Evolutionary conservation across 2,329 filamentous ascomycete genomes (phyloP), one percentile per base, ranked within the genome.

Genomic region (Colletotrichum agaves): DNA sequence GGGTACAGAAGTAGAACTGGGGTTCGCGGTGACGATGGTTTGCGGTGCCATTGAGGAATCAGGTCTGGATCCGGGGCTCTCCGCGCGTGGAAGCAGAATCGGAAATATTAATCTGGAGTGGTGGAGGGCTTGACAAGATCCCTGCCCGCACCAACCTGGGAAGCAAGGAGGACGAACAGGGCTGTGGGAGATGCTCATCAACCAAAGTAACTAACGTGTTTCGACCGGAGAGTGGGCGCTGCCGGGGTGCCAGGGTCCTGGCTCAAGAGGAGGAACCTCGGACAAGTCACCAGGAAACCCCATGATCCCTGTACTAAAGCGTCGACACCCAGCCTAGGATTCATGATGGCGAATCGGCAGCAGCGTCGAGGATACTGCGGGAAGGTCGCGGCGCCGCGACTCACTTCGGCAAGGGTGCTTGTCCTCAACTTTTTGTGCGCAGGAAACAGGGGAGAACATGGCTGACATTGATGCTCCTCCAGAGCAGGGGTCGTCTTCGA

Each of bases 81-180:
- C 79, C 77, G 78, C 78, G 76, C 78, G 77, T 79, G 62, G 17
- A 80, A 81, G 75, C 80, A 80, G 76, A 80, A 79, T 82, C 80
- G 81, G 81, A 80, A 82, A 81, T 83, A 83, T 82, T 79, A 80
- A 80, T 81, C 76, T 82, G 75, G 79, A 79, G 67, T 63, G 58
- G 63, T 60, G 69, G 69, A 69, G 66, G 66, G 52, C 58, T 49
- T 76, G 76, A 75, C 76, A 75, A 73, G 75, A 74, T 72, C 75
- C 72, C 61, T 70, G 68, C 72, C 69, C 71, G 64, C 70, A 63
- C 69, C 67, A 73, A 75, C 75, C 76, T 75, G 75, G 66, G 74
- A 77, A 69, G 75, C 71, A 75, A 78, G 74, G 79, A 79, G 71
- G 74, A 72, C 72, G 75, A 74, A 69, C 75, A 77, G 77, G 75